Percentiles rank a stretch among this genome's conserved stretches.
Conservation (phyloP, 345 rosid genomes). For the Boechera divaricarpa region DNA sequence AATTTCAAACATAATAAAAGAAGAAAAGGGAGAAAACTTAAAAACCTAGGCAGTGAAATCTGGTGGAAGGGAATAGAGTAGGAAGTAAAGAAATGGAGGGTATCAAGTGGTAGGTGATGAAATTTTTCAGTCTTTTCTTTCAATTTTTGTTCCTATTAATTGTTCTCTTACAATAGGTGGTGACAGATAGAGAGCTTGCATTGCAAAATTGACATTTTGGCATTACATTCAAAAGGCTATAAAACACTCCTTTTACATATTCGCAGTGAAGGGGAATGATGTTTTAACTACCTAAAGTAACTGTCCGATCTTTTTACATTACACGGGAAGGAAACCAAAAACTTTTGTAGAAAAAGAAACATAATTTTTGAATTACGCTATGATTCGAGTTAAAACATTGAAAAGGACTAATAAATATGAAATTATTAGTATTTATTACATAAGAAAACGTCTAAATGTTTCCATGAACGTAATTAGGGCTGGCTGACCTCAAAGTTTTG, state of each 20-base stretch:
- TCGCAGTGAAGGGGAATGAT: background rate
- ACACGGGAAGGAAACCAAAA: background rate
- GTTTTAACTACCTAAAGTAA: constrained; percentile 14
- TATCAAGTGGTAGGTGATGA: constrained; percentile 81
- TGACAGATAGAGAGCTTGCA: constrained; percentile 36
- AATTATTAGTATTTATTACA: background rate
- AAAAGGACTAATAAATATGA: background rate
- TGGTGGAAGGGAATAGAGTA: constrained; percentile 38
- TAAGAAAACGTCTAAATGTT: background rate
- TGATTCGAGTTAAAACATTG: background rate
- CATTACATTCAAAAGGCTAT: too few relatives aligned
- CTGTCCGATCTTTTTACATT: constrained; percentile 3
- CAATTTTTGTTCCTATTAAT: background rate
- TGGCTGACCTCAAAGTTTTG: background rate
- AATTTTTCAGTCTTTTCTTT: constrained; percentile 4
- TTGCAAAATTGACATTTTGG: constrained; percentile 41
- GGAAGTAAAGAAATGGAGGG: constrained; percentile 73
- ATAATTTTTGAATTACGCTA: background rate
- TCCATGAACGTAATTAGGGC: constrained; percentile 4
- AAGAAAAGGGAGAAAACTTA: constrained; percentile 29
- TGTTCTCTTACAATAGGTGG: constrained; percentile 20
- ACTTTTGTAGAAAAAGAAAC: background rate
- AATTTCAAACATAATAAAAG: background rate
- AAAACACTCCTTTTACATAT: constrained; percentile 8
- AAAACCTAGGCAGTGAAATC: constrained; percentile 32